These are phyloP conservation scores for Aechmea fasciata DNA, from an alignment of 176 grass and related monocot species.

Conservation along the genomic window DNA sequence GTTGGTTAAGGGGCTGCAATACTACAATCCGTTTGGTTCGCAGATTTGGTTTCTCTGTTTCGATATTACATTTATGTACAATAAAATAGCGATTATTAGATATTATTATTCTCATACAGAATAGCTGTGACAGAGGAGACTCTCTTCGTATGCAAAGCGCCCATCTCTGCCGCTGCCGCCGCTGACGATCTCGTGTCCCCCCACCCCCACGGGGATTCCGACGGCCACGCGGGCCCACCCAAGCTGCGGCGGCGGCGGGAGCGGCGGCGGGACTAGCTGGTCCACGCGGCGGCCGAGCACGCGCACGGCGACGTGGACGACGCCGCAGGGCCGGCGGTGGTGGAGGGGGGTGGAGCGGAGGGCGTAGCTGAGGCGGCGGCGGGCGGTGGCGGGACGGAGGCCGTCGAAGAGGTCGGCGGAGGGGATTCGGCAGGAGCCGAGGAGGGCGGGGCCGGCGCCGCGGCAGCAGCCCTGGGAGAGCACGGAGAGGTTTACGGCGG, in stretches of 20 bases:
- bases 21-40: too few relatives aligned
- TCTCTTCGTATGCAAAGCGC: too few relatives aligned
- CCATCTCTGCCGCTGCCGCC: too few relatives aligned
- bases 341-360: constrained; percentile 30
- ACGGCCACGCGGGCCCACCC: constrained; percentile 71
- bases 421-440: constrained; percentile 65
- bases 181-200: constrained; percentile 24
- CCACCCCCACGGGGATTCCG: constrained; percentile 50
- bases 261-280: neutral
- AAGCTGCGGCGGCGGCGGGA: neutral
- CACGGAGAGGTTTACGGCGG: constrained; percentile 34
- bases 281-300: constrained; percentile 39
- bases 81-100: too few relatives aligned
- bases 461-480: constrained; percentile 28
- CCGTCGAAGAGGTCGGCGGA: constrained; percentile 63
- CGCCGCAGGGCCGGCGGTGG: constrained; percentile 25
- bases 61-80: too few relatives aligned
- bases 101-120: too few relatives aligned
- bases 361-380: constrained; percentile 78
- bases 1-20: too few relatives aligned
- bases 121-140: too few relatives aligned
- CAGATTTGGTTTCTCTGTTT: too few relatives aligned
- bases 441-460: constrained; percentile 32
- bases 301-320: constrained; percentile 69
- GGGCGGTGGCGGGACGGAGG: constrained; percentile 41